These are phyloP conservation scores for Phytophthora sansomeana DNA, from an alignment of 352 stramenopile species.

Conservation along the genomic window DNA sequence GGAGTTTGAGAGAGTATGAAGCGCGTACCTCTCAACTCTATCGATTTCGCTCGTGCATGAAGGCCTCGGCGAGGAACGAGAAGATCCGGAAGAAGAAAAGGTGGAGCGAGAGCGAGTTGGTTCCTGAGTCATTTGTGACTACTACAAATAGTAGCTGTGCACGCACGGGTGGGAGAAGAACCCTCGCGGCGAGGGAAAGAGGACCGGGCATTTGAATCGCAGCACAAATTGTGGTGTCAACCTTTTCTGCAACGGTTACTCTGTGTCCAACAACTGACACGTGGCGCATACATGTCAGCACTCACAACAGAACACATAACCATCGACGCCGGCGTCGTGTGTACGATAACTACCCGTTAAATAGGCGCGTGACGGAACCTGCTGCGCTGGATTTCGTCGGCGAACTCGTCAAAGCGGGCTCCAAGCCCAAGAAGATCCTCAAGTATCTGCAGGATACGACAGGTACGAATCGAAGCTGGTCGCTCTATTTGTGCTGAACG, in stretches of 20 bases:
- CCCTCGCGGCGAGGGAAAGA: not conserved
- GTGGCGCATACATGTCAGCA: not conserved
- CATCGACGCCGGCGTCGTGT: not conserved
- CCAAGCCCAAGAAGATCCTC: not conserved
- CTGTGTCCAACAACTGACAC: not conserved
- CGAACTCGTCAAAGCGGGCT: not conserved
- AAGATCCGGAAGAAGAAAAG: slow-evolving; percentile 1
- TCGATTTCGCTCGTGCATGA: not conserved
- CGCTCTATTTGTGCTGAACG: not conserved
- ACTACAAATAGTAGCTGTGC: not conserved
- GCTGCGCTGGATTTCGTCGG: not conserved
- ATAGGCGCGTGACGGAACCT: not conserved
- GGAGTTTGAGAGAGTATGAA: too few species aligned
- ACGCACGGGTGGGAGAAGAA: not conserved
- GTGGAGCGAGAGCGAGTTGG: not conserved
- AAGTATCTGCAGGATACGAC: slow-evolving; percentile 1
- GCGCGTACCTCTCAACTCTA: too few species aligned
- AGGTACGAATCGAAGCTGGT: too few species aligned
- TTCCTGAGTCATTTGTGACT: not conserved
- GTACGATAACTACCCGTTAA: not conserved
- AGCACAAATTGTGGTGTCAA: not conserved
- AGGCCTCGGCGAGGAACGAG: not conserved
- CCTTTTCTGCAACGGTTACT: not conserved
- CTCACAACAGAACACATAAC: not conserved
- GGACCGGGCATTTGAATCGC: not conserved